A percentile compares a stretch with the other conserved stretches of the same genome.
Conservation (phyloP, 192 early-diverging fungal species). For the Gorgonomyces haynaldii region DNA sequence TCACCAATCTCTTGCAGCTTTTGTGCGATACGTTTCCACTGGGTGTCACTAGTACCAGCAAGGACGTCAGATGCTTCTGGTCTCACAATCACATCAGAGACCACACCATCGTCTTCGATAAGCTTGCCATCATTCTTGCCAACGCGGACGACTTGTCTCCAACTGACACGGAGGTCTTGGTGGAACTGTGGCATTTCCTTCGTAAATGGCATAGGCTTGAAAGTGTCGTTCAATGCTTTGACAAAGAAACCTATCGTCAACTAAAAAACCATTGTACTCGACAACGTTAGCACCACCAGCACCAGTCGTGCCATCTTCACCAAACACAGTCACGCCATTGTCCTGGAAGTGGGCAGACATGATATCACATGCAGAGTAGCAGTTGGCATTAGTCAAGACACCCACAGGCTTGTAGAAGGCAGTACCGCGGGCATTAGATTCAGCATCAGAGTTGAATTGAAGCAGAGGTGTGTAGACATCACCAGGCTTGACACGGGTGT, state of each 20-base stretch:
- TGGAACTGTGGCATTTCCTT: not conserved
- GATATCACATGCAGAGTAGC: constrained; percentile 17
- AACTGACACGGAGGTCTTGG: not conserved
- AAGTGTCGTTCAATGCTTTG: not conserved
- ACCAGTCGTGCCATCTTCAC: not conserved
- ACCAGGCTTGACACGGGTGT: not conserved
- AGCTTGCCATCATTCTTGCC: constrained; percentile 9
- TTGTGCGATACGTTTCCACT: not conserved
- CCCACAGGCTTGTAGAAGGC: constrained; percentile 14
- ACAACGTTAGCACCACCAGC: constrained; percentile 3
- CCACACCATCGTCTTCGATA: constrained; percentile 14
- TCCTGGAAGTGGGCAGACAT: constrained; percentile 16
- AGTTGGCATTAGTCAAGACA: constrained; percentile 9
- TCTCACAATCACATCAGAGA: constrained; percentile 8
- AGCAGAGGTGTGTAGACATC: constrained; percentile 8
- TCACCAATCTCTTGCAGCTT: constrained; percentile 1
- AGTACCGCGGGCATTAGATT: constrained; percentile 5
- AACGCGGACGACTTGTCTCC: constrained; percentile 7
- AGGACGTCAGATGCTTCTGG: constrained; percentile 2
- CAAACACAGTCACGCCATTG: constrained; percentile 3
- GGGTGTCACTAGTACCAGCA: not conserved
- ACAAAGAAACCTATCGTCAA: not conserved
- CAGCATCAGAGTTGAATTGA: not conserved
- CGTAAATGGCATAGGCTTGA: not conserved
- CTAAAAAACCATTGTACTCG: too few relatives aligned